Evolutionary conservation across 768 basidiomycete genomes (phyloP), one percentile per base, ranked within the genome.

Genomic region (Scleroderma bovista): DNA sequence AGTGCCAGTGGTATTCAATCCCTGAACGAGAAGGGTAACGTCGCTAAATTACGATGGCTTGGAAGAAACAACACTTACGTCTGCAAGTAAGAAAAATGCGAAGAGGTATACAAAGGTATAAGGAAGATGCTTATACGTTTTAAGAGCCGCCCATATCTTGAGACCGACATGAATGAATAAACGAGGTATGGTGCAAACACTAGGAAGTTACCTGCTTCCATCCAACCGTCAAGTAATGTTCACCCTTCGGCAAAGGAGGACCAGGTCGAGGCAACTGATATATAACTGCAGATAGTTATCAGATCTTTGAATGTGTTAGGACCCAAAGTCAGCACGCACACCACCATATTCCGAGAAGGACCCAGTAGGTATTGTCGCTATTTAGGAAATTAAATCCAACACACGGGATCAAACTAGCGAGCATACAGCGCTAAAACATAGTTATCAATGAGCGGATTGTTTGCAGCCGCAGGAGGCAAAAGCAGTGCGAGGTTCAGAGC

Each of bases 211-310:
- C 86, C 73, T 91, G 88, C 60, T 87, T 90, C 85, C 86, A 92
- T 38, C 91, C 91, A 40, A 93, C 78, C 0, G 88, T 88, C 23
- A 91, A 52, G 58, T 92, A 93, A 51, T 66, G 76, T 55, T 90
- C 82, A 44, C 83, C 83, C 55, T 83, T 83, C 1, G 91, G 91
- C 19, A 93, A 70, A 12, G 81, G 69, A 46, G 89, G 87, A 0
- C 91, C 91, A 3, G 86, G 84, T 9, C 91, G 81, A n/a, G 83
- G 86, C 59, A 88, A 78, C 62, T 93, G 91, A 64, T 81, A 91
- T 44, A 92, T 77, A 57, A 93, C 88, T 90, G 46, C 17, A 38
- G 1, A 40, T 13, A 2, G 19, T 45, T 45, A 52, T 32, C 24
- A 31, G 11, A 43, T 36, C 12, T 2, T 36, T 39, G 22, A 22